These are phyloP conservation scores for Lentinula lateritia DNA, from an alignment of 768 basidiomycete genomes.

Conservation along the genomic window DNA sequence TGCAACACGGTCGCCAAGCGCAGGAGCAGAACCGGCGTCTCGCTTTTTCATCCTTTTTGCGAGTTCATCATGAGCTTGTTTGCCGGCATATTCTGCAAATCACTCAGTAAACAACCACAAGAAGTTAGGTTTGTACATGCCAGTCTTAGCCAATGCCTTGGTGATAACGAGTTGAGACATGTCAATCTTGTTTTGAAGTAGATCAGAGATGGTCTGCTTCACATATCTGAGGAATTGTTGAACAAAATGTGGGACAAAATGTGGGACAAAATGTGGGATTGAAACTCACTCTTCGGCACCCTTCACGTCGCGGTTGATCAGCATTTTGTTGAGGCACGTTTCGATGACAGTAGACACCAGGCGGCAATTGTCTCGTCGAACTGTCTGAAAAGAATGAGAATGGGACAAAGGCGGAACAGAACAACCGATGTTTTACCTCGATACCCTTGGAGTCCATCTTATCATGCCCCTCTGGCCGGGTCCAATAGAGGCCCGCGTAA, in stretches of 20 bases:
- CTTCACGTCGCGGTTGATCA: constrained; percentile 91
- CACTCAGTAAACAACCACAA: not conserved
- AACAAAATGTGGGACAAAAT: not conserved
- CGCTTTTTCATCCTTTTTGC: constrained; percentile 94
- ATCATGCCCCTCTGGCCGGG: constrained; percentile 89
- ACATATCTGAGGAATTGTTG: constrained; percentile 57
- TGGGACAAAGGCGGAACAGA: not conserved
- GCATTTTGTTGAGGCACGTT: constrained; percentile 96
- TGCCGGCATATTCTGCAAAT: constrained; percentile 77
- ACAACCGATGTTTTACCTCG: constrained; percentile 53
- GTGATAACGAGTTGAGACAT: constrained; percentile 99
- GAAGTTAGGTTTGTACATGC: constrained; percentile 29
- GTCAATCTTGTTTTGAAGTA: constrained; percentile 94
- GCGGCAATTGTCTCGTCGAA: constrained; percentile 97
- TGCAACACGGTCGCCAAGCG: constrained; percentile 97
- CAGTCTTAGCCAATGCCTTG: constrained; percentile 88
- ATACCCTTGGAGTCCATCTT: constrained; percentile 99
- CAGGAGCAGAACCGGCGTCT: constrained; percentile 96
- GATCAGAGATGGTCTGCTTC: constrained; percentile 89
- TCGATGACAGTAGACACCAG: constrained; percentile 97
- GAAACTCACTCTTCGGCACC: constrained; percentile 83
- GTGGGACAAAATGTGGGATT: not conserved
- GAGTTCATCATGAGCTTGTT: constrained; percentile 95
- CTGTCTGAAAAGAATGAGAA: constrained; percentile 55
- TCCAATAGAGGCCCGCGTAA: constrained; percentile 98